These are phyloP conservation scores for Taiozyma onychis DNA, from an alignment of 1,139 yeast species.

Conservation along the genomic window DNA sequence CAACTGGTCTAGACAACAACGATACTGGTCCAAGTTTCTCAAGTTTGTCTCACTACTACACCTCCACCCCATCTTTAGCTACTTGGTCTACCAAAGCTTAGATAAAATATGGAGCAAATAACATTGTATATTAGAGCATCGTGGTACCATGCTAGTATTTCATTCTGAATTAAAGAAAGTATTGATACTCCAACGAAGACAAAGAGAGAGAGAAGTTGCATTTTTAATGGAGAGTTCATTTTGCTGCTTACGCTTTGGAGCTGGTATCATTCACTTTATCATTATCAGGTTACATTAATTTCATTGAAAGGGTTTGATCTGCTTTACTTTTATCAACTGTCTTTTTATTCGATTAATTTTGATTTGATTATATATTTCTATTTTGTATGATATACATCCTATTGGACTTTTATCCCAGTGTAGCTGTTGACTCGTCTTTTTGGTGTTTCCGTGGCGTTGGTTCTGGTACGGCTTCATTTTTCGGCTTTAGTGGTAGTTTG, in stretches of 20 bases:
- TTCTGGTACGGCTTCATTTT: no score
- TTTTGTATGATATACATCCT: not conserved
- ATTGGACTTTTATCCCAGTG: not conserved
- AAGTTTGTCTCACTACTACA: constrained; percentile 45
- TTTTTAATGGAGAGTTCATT: not conserved
- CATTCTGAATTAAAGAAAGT: not conserved
- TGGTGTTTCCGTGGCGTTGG: not conserved
- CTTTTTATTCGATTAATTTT: not conserved
- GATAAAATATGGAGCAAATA: not conserved
- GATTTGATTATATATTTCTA: not conserved
- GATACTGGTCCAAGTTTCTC: constrained; percentile 68
- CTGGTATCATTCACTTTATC: not conserved
- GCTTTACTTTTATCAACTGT: not conserved
- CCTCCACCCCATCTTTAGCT: constrained; percentile 47
- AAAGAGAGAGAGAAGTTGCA: not conserved
- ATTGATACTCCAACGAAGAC: not conserved
- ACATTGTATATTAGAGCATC: not conserved
- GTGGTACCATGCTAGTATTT: not conserved
- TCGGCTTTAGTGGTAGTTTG: not conserved
- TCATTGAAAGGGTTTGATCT: not conserved
- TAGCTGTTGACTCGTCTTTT: not conserved
- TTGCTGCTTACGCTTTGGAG: not conserved
- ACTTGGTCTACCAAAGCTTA: constrained; percentile 63
- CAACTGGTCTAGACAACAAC: constrained; percentile 72
- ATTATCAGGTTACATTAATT: not conserved